Evolutionary conservation across 2,329 filamentous ascomycete species (phyloP), one percentile per base, ranked within the genome.

Genomic region (Talaromyces sp.): DNA sequence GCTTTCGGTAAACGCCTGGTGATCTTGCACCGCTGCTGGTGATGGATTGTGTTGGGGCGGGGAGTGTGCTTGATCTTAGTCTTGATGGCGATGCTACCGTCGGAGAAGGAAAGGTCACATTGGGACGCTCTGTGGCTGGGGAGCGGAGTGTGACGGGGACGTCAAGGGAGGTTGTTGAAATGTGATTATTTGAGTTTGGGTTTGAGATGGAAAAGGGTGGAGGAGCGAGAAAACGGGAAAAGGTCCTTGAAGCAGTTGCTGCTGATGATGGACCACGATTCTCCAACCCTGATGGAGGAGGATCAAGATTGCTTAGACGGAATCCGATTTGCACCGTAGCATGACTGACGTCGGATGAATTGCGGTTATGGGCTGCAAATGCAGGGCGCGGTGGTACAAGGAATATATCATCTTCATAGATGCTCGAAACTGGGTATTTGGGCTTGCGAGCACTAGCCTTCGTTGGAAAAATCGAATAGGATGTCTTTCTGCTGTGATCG

Each of bases 261-360:
- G 54, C 39, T 41, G 63, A 33, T 14, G 22, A 35, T 6, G 64
- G 49, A 1, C 31, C 24, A 31, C 27, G 14, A 52, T 52, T 31
- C 27, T 9, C 49, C 24, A 31, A 33, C 9, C 14, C 27, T 10
- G 27, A 10, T 6, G 27, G 49, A 31, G 27, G 27, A 19, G 54
- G n/a, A 37, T 58, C 61, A 2, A 67, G 60, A 45, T 70, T 69
- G 64, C 71, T 72, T 4, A 73, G 66, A n/a, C 71, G 67, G 2
- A 73, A 67, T 16, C 71, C 71, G 52, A 73, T 73, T 50, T 72
- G 71, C 3, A 73, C 71, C 14, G 71, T 72, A 11, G 70, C 69
- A 56, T 65, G 60, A 60, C 69, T 72, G 19, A 70, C 61, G 41
- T 71, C 67, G 1, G 70, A 73, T 5, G 68, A 68, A 57, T 70